Evolutionary conservation across 2,329 filamentous ascomycete species (phyloP).

Genomic region (Aureobasidium musti): DNA sequence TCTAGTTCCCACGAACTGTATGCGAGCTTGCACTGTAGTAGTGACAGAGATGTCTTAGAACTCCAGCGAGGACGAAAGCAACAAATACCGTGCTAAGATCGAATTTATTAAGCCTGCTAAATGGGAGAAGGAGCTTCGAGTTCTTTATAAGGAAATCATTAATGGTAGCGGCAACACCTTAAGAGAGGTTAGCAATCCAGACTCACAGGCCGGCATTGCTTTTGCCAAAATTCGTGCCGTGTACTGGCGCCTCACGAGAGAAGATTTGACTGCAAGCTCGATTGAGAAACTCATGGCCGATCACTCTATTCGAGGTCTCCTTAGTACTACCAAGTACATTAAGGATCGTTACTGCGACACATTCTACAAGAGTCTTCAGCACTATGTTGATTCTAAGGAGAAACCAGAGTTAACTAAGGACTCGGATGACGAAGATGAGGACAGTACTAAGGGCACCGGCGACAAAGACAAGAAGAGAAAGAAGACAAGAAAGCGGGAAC

Average conservation of each 20-base stretch:
- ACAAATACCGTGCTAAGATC: constrained; percentile 57
- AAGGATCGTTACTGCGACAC: constrained; percentile 40
- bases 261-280: constrained; percentile 43
- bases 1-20: constrained; percentile 59
- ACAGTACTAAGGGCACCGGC: constrained; percentile 36
- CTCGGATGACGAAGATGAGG: constrained; percentile 33
- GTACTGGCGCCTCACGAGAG: constrained; percentile 48
- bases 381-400: constrained; percentile 59
- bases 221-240: constrained; percentile 56
- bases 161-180: constrained; percentile 46
- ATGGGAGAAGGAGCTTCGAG: constrained; percentile 56
- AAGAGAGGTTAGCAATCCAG: constrained; percentile 45
- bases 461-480: constrained; percentile 41
- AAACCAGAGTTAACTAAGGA: constrained; percentile 38
- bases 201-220: constrained; percentile 53
- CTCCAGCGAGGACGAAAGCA: constrained; percentile 42
- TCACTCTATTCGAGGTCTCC: constrained; percentile 44
- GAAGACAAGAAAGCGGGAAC: constrained; percentile 33
- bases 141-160: constrained; percentile 54
- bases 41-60: constrained; percentile 64
- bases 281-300: constrained; percentile 49
- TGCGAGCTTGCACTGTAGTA: constrained; percentile 63
- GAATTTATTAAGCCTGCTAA: constrained; percentile 58
- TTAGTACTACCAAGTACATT: constrained; percentile 52
- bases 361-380: constrained; percentile 53